Evolutionary conservation across 345 rosid species (phyloP), one percentile per base, ranked within the genome.

Genomic region (Reutealis trisperma): DNA sequence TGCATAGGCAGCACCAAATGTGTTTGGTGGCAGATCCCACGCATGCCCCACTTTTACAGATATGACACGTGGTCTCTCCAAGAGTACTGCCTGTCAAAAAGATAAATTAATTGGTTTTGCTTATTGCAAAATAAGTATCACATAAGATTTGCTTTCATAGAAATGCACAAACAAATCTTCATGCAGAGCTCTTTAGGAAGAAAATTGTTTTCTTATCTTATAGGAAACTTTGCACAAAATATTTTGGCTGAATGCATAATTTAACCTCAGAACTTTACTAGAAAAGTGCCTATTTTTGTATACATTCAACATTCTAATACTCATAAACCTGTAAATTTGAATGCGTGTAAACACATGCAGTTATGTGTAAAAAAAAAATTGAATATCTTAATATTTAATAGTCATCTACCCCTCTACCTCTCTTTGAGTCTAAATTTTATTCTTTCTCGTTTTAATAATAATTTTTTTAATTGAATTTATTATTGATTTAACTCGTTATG

Each of bases 1-100:
- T 27, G 95, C 97, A 74, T 90, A 92, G 2, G 97, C 91, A 78
- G 93, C 95, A 75, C 97, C 97, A 79, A 92, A 90, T 70, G 93
- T 88, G 75, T 87, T 89, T 3, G 76, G 78, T 25, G 94, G 94
- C 55, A 90, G 66, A 78, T 92, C 97, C 97, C 93, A 90, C 41
- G 94, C 93, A 57, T 88, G 88, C 2, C 84, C 87, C 58, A 92
- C 93, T 45, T 89, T 83, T 41, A 86, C 72, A 11, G 89, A 89
- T 66, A 90, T 74, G n/a, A 90, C 93, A 47, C 89, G 91, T 14
- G 94, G 97, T 55, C 84, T 85, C 9, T 90, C 93, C 75, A 87
- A 74, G 47, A 90, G 91, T 34, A 90, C 81, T 57, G 88, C 92
- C 93, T 92, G 70, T 76, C 60, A 70, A 52, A 66, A 62, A 8